Conservation (phyloP, 2,329 filamentous ascomycete species). For the Podosphaera xanthii region DNA sequence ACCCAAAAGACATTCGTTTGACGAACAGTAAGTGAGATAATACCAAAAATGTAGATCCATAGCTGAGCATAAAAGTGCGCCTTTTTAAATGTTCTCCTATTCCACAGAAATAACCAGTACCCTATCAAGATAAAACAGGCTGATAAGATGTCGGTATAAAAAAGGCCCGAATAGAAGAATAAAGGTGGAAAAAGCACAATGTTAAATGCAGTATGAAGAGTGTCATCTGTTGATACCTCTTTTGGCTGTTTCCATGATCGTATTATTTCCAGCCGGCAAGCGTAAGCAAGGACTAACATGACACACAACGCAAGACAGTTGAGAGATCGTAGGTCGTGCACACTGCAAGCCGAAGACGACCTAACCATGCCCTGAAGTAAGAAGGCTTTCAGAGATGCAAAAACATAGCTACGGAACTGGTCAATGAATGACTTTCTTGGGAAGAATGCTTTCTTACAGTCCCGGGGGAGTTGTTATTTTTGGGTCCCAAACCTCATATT, state of each 20-base stretch:
- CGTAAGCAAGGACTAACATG: conserved; percentile 15
- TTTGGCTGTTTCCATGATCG: neutral
- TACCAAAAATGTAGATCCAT: conserved; percentile 28
- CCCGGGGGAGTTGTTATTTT: conserved; percentile 95
- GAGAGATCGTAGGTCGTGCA: conserved; percentile 22
- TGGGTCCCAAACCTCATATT: conserved; percentile 66
- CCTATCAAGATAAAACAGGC: conserved; percentile 50
- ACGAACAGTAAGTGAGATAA: conserved; percentile 50
- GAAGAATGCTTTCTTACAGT: conserved; percentile 28
- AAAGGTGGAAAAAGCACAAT: conserved; percentile 68
- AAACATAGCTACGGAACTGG: conserved; percentile 21
- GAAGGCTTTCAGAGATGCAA: conserved; percentile 18
- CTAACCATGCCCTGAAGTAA: conserved; percentile 16
- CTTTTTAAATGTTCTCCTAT: conserved; percentile 3
- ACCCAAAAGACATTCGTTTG: conserved; percentile 98
- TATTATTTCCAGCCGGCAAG: conserved; percentile 11
- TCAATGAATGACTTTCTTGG: neutral
- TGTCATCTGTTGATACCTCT: conserved; percentile 1
- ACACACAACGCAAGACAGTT: conserved; percentile 25
- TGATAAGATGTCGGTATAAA: conserved; percentile 83
- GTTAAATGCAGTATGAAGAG: conserved; percentile 46
- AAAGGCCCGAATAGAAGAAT: conserved; percentile 89
- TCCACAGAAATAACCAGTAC: conserved; percentile 33
- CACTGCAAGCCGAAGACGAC: neutral
- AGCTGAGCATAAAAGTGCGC: conserved; percentile 1